These are phyloP conservation scores for Podospora fimiseda DNA, from an alignment of 495 filamentous ascomycete genomes.

Conservation along the genomic window DNA sequence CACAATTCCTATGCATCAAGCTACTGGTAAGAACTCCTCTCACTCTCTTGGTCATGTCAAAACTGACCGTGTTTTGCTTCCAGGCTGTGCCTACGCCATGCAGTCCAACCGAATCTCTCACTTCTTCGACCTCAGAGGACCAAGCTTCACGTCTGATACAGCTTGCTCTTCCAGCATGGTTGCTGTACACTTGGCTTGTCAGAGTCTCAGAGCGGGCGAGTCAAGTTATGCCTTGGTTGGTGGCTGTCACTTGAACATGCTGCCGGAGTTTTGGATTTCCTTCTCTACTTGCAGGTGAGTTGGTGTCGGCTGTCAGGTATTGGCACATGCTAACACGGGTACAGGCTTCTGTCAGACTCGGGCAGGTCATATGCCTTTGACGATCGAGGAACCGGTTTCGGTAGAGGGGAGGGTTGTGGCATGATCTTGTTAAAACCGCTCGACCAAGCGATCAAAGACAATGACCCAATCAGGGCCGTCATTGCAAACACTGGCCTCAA, in stretches of 20 bases:
- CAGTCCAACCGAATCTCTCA: constrained; percentile 59
- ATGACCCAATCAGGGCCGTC: constrained; percentile 55
- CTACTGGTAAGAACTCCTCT: constrained; percentile 29
- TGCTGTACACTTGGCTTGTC: constrained; percentile 69
- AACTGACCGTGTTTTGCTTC: constrained; percentile 32
- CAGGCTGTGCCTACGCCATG: constrained; percentile 40
- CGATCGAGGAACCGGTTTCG: constrained; percentile 57
- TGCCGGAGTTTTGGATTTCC: constrained; percentile 50
- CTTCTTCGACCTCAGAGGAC: constrained; percentile 52
- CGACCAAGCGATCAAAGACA: constrained; percentile 49
- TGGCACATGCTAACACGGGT: no score
- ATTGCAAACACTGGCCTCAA: constrained; percentile 55
- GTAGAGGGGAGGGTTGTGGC: constrained; percentile 56
- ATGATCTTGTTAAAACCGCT: constrained; percentile 56
- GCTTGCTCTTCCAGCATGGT: constrained; percentile 75
- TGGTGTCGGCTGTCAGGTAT: constrained; percentile 31
- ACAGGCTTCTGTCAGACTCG: constrained; percentile 59
- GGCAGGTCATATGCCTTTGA: constrained; percentile 57
- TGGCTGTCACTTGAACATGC: constrained; percentile 52
- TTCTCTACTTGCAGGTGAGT: constrained; percentile 34
- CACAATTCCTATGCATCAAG: constrained; percentile 44
- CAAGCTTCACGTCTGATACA: constrained; percentile 73
- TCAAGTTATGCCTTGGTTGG: constrained; percentile 46
- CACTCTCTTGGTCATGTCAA: no score
- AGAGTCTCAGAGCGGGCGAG: constrained; percentile 59